Percentiles rank a stretch among this genome's conserved stretches.
Conservation (phyloP, 2,329 filamentous ascomycete species). For the Ophiostoma populinum region DNA sequence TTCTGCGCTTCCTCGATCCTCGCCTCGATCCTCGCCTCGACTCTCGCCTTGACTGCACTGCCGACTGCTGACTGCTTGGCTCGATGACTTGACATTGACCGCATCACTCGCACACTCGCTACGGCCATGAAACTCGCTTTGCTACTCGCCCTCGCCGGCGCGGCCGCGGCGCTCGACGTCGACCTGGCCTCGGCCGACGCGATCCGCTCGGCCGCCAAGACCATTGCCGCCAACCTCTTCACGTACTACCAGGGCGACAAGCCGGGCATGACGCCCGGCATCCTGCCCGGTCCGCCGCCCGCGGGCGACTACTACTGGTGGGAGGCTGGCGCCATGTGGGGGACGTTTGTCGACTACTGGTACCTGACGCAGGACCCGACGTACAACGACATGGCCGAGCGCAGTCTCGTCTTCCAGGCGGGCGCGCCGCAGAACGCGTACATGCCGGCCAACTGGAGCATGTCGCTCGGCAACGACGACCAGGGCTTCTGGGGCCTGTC, state of each 20-base stretch:
- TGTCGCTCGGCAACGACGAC: constrained; percentile 52
- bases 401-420: constrained; percentile 58
- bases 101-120: too few species aligned
- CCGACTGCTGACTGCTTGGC: too few species aligned
- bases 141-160: background rate
- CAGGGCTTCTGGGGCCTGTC: constrained; percentile 60
- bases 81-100: too few species aligned
- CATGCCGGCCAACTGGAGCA: constrained; percentile 56
- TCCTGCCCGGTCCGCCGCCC: constrained; percentile 36
- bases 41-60: too few species aligned
- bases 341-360: constrained; percentile 66
- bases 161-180: constrained; percentile 7
- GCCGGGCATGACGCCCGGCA: constrained; percentile 28
- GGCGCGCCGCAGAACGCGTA: constrained; percentile 52
- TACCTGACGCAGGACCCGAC: constrained; percentile 32
- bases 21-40: background rate
- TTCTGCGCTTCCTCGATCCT: background rate
- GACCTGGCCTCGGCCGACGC: constrained; percentile 17
- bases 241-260: constrained; percentile 32
- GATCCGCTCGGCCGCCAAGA: constrained; percentile 26
- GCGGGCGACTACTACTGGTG: constrained; percentile 52
- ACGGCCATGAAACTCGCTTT: constrained; percentile 5
- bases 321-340: constrained; percentile 62
- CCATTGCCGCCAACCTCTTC: constrained; percentile 32
- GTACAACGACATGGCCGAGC: constrained; percentile 50